Conservation (phyloP, 1,139 yeast species). For the Hansenula sp. region DNA sequence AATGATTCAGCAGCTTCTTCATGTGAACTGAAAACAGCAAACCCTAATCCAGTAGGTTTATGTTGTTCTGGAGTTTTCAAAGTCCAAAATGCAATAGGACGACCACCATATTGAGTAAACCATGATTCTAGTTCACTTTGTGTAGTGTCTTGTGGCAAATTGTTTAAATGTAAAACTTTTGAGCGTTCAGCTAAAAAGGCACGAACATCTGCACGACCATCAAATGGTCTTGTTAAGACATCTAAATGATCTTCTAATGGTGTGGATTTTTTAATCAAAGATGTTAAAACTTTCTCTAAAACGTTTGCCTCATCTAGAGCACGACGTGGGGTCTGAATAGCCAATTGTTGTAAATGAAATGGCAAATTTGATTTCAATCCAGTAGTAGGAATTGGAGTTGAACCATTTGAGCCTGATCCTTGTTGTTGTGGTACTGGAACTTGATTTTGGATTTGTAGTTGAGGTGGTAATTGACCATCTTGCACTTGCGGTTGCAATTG, state of each 20-base stretch:
- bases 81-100: constrained; percentile 90
- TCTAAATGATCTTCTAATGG: constrained; percentile 49
- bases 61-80: constrained; percentile 55
- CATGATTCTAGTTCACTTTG: constrained; percentile 89
- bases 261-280: constrained; percentile 50
- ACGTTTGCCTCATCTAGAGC: constrained; percentile 36
- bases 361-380: constrained; percentile 12
- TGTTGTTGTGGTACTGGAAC: constrained; percentile 5
- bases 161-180: constrained; percentile 71
- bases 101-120: constrained; percentile 84
- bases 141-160: constrained; percentile 80
- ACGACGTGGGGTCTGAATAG: constrained; percentile 26
- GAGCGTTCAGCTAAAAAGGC: constrained; percentile 72
- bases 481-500: background rate
- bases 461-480: background rate
- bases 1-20: constrained; percentile 82
- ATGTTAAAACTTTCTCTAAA: constrained; percentile 42
- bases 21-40: constrained; percentile 80
- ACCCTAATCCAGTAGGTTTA: constrained; percentile 60
- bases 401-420: background rate
- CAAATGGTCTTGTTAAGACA: constrained; percentile 71
- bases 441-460: background rate
- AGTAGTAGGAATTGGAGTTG: constrained; percentile 4
- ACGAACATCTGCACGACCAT: constrained; percentile 64
- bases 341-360: constrained; percentile 15